phyloP scores from a whole-genome alignment of 2,329 filamentous ascomycete genomes.

The Fusarium proliferatum region DNA sequence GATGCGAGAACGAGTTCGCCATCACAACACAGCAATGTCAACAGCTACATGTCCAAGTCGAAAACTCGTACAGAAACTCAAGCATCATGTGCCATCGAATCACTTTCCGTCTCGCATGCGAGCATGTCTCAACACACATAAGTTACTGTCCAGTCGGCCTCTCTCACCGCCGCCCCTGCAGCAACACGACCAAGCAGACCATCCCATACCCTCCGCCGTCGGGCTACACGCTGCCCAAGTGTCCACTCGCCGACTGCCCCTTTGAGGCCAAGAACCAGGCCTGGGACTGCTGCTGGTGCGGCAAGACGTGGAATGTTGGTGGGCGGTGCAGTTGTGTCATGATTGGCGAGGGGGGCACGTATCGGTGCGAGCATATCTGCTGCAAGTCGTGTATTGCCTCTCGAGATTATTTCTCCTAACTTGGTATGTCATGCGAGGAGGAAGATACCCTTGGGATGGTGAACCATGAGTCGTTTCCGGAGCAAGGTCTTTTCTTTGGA shows the following conservation, averaged over 20 bases:
- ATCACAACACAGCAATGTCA: neutral
- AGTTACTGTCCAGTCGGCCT: constrained; percentile 59
- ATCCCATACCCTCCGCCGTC: constrained; percentile 61
- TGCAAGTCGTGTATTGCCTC: constrained; percentile 62
- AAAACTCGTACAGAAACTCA: constrained; percentile 3
- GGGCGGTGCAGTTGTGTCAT: constrained; percentile 64
- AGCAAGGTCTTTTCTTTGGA: neutral
- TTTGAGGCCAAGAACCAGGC: constrained; percentile 61
- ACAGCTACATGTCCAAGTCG: neutral
- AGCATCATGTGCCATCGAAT: constrained; percentile 61
- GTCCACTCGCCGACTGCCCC: constrained; percentile 60
- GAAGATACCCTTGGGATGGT: constrained; percentile 13
- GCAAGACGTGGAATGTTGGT: constrained; percentile 62
- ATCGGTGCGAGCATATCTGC: constrained; percentile 66
- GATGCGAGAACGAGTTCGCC: neutral
- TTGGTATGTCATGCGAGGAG: neutral
- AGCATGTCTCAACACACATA: constrained; percentile 60
- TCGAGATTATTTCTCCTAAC: constrained; percentile 46
- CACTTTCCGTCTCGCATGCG: constrained; percentile 62
- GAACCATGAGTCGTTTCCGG: neutral
- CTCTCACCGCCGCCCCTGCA: constrained; percentile 55
- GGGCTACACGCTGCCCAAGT: constrained; percentile 55
- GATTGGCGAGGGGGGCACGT: constrained; percentile 61
- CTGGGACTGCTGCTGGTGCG: constrained; percentile 69
- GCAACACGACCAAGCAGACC: constrained; percentile 55